A percentile compares a stretch with the other conserved stretches of the same genome.
These are phyloP conservation scores for Hypoxylon lienhwacheense DNA, from an alignment of 495 filamentous ascomycete species.

Conservation along the genomic window DNA sequence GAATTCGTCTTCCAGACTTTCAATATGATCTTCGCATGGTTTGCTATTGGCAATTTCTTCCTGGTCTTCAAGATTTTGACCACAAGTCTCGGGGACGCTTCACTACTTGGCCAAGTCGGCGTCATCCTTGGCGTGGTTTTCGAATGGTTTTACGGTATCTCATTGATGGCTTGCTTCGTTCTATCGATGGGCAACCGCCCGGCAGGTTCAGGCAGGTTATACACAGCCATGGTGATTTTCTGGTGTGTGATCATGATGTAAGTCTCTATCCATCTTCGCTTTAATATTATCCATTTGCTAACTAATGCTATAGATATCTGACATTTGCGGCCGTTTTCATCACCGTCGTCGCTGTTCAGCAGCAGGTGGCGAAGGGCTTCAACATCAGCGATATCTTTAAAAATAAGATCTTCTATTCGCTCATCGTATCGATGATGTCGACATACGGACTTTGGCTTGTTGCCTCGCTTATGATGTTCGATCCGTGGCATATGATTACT, in stretches of 20 bases:
- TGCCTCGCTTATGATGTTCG: constrained; percentile 91
- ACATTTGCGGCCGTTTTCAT: constrained; percentile 95
- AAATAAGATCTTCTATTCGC: constrained; percentile 87
- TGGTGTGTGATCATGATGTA: constrained; percentile 94
- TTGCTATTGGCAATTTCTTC: constrained; percentile 99
- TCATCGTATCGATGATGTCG: constrained; percentile 86
- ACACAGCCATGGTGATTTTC: constrained; percentile 96
- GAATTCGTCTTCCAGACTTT: constrained; percentile 94
- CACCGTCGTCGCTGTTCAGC: constrained; percentile 80
- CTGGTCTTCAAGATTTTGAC: constrained; percentile 98
- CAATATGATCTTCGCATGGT: constrained; percentile 99
- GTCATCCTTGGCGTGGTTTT: constrained; percentile 84
- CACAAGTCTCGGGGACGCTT: constrained; percentile 67
- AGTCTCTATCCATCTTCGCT: constrained; percentile 34
- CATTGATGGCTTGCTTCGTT: constrained; percentile 92
- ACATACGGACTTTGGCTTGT: constrained; percentile 95
- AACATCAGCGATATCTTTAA: constrained; percentile 70
- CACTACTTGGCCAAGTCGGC: constrained; percentile 73
- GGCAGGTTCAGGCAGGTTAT: constrained; percentile 88
- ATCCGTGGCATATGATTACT: constrained; percentile 99
- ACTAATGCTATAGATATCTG: constrained; percentile 63
- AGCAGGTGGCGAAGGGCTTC: constrained; percentile 65
- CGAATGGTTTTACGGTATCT: constrained; percentile 93
- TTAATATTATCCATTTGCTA: constrained; percentile 16
- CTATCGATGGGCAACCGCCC: constrained; percentile 93